Percentiles rank a stretch among this genome's conserved stretches.
Evolutionary conservation across 805 yeast species (phyloP).

Genomic region (Teunomyces funiuensis): DNA sequence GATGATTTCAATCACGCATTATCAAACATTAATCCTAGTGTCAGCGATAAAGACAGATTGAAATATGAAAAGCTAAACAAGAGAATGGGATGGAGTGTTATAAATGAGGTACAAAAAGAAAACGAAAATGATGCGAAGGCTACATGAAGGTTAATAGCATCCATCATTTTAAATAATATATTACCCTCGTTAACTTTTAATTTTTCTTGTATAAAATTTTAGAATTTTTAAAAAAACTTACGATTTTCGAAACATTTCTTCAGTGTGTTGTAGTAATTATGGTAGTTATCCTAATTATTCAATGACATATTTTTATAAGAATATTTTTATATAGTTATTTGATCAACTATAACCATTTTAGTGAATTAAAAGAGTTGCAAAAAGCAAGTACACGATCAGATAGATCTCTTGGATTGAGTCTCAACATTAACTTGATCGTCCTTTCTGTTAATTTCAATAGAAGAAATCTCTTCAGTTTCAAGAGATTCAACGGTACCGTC

Average conservation of each 20-base stretch:
- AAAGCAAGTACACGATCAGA: background rate
- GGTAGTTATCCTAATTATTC: too few relatives aligned
- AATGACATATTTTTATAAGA: too few relatives aligned
- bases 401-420: slow-evolving; percentile 8
- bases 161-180: too few relatives aligned
- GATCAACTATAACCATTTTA: background rate
- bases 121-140: slow-evolving; percentile 1
- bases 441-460: slow-evolving; percentile 3
- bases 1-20: slow-evolving; percentile 75
- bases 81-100: slow-evolving; percentile 69
- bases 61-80: slow-evolving; percentile 75
- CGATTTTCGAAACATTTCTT: too few relatives aligned
- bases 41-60: slow-evolving; percentile 76
- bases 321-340: background rate
- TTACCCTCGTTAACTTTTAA: too few relatives aligned
- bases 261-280: background rate
- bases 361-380: background rate
- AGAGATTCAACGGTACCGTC: slow-evolving; percentile 10
- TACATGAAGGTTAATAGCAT: background rate
- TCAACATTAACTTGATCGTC: slow-evolving; percentile 7
- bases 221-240: too few relatives aligned
- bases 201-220: too few relatives aligned
- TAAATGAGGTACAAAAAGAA: slow-evolving; percentile 30
- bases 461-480: slow-evolving; percentile 4
- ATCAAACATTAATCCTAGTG: slow-evolving; percentile 80